Base-by-base conservation (phyloP, 2,329 filamentous ascomycete species). In the Diaporthe helianthi region DNA sequence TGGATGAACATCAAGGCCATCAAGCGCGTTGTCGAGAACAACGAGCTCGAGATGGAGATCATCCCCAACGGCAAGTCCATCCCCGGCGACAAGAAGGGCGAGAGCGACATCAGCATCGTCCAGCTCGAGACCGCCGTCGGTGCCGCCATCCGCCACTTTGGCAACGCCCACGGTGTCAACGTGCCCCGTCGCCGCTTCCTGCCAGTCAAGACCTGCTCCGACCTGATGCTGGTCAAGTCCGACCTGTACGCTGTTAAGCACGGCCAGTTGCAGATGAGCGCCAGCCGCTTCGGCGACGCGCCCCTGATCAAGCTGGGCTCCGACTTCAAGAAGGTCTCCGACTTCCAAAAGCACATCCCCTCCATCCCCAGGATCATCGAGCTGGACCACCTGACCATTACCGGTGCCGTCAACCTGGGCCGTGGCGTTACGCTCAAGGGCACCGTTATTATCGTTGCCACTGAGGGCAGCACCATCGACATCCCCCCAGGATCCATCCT, bases 271-370 rank as follows among this genome's bases (percentile, higher is more conserved):
- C 89, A 98, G 80, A 97, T 99, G 85, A 97, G 97, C 87, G 90
- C 94, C 75, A 94, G 91, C 86, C 93, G 96, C 75, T 98, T 99
- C 82, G 96, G 96, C 74, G 94, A 96, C 75, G 95, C 96, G 60
- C 96, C 96, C 69, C 88, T 99, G 75, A 99, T 99, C 88, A 99
- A 99, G 92, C 92, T 99, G 67, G 96, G 96, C 76, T 90, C 90
- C 78, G 96, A 99, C 87, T 99, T 99, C 90, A 99, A 99, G 92
- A 99, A 99, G 90, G 96, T 99, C 47, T 98, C 95, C 1, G 96
- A 94, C 85, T 97, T 97, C 88, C 91, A 94, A 85, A 91, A 93
- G 83, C 91, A 91, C 79, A 94, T 97, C 75, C 87, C 92, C 13
- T 93, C 91, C 73, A 97, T 97, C 76, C 93, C 93, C 78, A 94